phyloP scores from a whole-genome alignment of 2,329 filamentous ascomycete genomes.

The Tolypocladium nubicola region DNA sequence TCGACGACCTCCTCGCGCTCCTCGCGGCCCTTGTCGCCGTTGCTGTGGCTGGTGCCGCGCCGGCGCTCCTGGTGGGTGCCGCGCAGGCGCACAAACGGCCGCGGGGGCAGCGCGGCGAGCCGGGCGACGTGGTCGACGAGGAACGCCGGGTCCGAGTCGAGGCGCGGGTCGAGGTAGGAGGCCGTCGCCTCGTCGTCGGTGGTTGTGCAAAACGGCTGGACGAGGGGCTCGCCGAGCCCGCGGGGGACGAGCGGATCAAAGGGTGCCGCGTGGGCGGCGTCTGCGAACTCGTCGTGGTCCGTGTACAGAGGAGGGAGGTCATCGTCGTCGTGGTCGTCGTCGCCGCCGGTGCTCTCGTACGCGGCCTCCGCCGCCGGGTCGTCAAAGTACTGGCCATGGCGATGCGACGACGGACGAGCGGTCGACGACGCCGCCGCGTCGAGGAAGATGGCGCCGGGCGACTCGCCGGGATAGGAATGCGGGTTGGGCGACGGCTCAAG shows the following conservation, averaged over 20 bases:
- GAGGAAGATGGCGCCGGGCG: constrained; percentile 2
- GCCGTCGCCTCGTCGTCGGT: constrained; percentile 19
- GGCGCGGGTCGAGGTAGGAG: constrained; percentile 31
- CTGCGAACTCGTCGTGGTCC: constrained; percentile 19
- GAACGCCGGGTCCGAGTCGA: constrained; percentile 32
- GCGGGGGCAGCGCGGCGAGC: constrained; percentile 37
- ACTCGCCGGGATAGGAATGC: constrained; percentile 12
- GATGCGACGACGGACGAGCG: constrained; percentile 6
- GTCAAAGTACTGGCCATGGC: constrained; percentile 21
- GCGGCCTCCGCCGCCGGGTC: constrained; percentile 16
- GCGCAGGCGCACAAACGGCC: constrained; percentile 39
- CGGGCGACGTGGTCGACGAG: constrained; percentile 33
- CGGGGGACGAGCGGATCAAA: constrained; percentile 15
- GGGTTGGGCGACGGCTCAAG: constrained; percentile 6
- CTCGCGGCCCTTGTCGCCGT: constrained; percentile 25
- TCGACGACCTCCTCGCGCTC: constrained; percentile 44
- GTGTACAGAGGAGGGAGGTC: constrained; percentile 36
- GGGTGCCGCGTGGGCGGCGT: constrained; percentile 5
- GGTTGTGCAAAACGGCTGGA: constrained; percentile 17
- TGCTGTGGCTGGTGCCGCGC: constrained; percentile 1
- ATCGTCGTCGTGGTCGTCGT: constrained; percentile 20
- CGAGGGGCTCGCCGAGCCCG: constrained; percentile 5
- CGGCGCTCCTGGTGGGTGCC: constrained; percentile 40
- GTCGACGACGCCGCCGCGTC: background rate
- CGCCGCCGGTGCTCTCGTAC: background rate